Evolutionary conservation across 2,329 filamentous ascomycete species (phyloP), one percentile per base, ranked within the genome.

Genomic region (Gnomoniopsis sp.): DNA sequence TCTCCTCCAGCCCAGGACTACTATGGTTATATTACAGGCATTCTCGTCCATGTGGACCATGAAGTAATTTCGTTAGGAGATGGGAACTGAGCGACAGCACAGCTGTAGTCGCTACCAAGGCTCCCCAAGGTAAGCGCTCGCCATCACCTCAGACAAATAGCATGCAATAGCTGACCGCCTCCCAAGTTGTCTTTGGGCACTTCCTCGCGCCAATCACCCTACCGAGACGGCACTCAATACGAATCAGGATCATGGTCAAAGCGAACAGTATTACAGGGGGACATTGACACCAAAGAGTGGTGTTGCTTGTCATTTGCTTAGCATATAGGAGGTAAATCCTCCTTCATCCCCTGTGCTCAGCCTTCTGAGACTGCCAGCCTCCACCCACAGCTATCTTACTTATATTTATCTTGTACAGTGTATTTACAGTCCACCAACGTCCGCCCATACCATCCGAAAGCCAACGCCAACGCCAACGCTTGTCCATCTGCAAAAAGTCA

Each of bases 401-500:
- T 21, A 60, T 50, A 8, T 48, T 22, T 58, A 43, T 48, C 21
- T 50, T 55, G 34, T 49, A 57, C 53, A 53, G 22, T 50, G 12
- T 50, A 34, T 50, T 51, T 58, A 53, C 49, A 57, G 15, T 51
- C 23, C 36, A n/a, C 55, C 44, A 12, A 8, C 38, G 44, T 21
- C 36, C 54, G 30, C 17, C 38, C 58, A 47, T 34, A 34, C n/a
- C 56, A 43, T 48, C 36, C 44, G 36, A 58, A 60, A 44, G 36
- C 19, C 55, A 51, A 51, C 33, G 44, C 58, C 46, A 54, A 60
- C 58, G 58, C 58, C 58, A 53, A 60, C 53, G 58, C 58, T 60
- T 55, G 46, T 50, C 36, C 46, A 34, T 21, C 50, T 22, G 36
- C 46, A 58, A 60, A 57, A 30, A 33, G 54, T 50, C 58, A 58